Base-by-base conservation (phyloP, 1,139 yeast genomes). In the Scheffersomyces segobiensis region DNA sequence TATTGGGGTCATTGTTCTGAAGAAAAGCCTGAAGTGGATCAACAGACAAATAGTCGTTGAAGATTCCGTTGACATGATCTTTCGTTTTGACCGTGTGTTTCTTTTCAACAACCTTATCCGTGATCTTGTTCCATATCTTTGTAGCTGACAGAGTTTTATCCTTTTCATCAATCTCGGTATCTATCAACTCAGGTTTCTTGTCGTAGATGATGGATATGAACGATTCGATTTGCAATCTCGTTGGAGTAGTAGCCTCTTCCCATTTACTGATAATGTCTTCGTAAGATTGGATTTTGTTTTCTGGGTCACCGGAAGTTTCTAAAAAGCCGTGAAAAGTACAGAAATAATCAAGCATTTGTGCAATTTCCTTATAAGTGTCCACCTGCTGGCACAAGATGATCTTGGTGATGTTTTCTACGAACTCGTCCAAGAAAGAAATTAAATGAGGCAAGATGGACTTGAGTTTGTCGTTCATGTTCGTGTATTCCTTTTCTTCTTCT, bases 391-490 rank as follows among this genome's bases (percentile, higher is more conserved):
- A 69, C 59, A 81, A 42, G 54, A 71, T 60, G 64, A 73, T 71
- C 57, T 77, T 71, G 5, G 82, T 71, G 14, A 84, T 60, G 53
- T 73, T 71, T 53, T 79, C 83, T 18, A 85, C 71, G 62, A 85
- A 84, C 67, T 86, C 88, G 46, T 85, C 85, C 58, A 85, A 68
- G 50, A 79, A 73, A 7, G 76, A 68, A 55, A 83, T 68, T 3
- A 81, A 72, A 59, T 79, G 82, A 2, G 89, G 89, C 22, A 85
- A 71, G 2, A 75, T 65, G 5, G 77, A 56, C 56, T 74, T 75
- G 18, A 79, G 67, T 59, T 80, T 82, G 18, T 71, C 72, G 65
- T 81, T 82, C 21, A 82, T 63, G 12, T 74, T 75, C 22, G 68
- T 66, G 61, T 71, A 83, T 12, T 73, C 67, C 2, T 65, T 64